Evolutionary conservation across 2,329 filamentous ascomycete genomes (phyloP), one percentile per base, ranked within the genome.

Genomic region (Alternaria ethzedia): DNA sequence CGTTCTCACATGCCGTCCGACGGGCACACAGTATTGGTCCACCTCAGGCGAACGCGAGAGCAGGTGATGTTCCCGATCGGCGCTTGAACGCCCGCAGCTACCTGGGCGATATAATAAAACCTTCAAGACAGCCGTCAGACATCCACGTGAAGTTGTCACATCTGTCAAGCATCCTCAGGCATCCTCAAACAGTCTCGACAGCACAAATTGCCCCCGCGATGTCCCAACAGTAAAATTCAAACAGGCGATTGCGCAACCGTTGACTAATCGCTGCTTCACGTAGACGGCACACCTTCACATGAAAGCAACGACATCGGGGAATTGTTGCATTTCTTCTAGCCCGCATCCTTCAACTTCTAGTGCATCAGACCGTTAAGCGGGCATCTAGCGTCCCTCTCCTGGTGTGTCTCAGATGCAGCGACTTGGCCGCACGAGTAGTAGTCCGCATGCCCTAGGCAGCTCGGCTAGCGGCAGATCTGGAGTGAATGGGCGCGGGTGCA

Each of bases 381-480:
- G 47, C 47, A 56, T 43, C 58, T 61, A 61, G 58, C 58, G 52
- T 44, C 17, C 17, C 32, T 20, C 36, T 54, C 51, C 17, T 61
- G 44, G 54, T 46, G 46, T 64, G 59, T 61, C 59, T 61, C 59
- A 60, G 51, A 56, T 28, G 44, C 44, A 60, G 58, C 32, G 50
- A 52, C 36, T 56, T 61, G 54, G 59, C 59, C 59, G 59, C 59
- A 61, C 59, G 59, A 54, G 56, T 30, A 43, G 55, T 46, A 58
- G 54, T 45, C 55, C 46, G 61, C 61, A 57, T 64, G 55, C 25
- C 61, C 58, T 57, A 62, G 55, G 26, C 55, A 44, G 45, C 51
- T 63, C 55, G 47, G 50, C 51, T 65, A 65, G 59, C 59, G 58
- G 59, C 59, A 63, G 59, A 65, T 65, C 59, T 54, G 44, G 63